Conservation (phyloP, 345 rosid species). For the Kernera saxatilis region DNA sequence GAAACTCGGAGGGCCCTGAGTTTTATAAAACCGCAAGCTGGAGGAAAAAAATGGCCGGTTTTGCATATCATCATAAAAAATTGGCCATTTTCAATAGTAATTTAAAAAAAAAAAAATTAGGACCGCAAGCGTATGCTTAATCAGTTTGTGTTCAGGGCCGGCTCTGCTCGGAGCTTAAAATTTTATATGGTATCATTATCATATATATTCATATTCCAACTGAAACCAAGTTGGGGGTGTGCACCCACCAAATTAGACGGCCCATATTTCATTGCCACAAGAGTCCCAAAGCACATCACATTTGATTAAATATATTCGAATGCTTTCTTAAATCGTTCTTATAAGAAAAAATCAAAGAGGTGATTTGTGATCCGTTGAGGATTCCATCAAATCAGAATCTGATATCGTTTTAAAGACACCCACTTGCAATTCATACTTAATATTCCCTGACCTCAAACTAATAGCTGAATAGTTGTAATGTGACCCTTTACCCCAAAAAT, state of each 20-base stretch:
- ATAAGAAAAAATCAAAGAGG: background rate
- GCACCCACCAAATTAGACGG: conserved; percentile 29
- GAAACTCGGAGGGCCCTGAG: too few relatives aligned
- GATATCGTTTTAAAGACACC: conserved; percentile 21
- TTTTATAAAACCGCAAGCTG: too few relatives aligned
- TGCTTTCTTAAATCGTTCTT: background rate
- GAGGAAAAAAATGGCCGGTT: too few relatives aligned
- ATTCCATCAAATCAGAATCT: conserved; percentile 31
- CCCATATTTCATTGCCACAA: background rate
- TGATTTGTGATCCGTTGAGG: conserved; percentile 27
- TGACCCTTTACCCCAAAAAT: background rate
- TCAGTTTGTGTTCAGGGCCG: too few relatives aligned
- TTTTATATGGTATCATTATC: background rate
- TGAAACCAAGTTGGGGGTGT: conserved; percentile 24
- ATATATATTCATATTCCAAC: conserved; percentile 18
- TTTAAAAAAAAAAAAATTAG: too few relatives aligned
- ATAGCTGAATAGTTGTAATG: background rate
- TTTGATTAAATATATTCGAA: conserved; percentile 14
- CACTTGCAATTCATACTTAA: conserved; percentile 5
- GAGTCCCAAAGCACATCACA: conserved; percentile 13
- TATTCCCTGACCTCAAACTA: conserved; percentile 3
- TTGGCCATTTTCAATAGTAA: too few relatives aligned
- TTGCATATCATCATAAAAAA: too few relatives aligned
- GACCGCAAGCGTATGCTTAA: too few relatives aligned
- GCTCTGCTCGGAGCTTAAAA: conserved; percentile 8